phyloP scores from a whole-genome alignment of 345 rosid genomes.

The Dimocarpus longan region DNA sequence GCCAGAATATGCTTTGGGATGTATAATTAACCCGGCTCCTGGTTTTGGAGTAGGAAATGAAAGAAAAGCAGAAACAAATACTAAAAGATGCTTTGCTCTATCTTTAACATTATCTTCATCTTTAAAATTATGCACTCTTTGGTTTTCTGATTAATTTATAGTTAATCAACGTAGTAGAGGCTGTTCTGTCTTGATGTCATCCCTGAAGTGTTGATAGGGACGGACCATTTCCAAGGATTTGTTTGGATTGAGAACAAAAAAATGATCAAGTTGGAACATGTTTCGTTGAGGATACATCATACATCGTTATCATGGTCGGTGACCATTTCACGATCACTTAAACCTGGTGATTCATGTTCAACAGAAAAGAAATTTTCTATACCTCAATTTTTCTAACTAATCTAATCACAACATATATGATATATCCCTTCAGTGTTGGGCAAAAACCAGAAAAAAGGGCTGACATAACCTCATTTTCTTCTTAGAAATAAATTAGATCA shows the following conservation, averaged over 20 bases:
- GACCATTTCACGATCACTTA: not conserved
- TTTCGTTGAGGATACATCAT: not conserved
- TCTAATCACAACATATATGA: too few relatives aligned
- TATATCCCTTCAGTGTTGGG: not conserved
- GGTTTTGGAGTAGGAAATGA: not conserved
- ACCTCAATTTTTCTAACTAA: too few relatives aligned
- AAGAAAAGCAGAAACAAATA: not conserved
- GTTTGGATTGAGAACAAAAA: not conserved
- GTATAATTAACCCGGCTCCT: not conserved
- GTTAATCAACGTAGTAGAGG: not conserved
- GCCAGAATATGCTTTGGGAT: not conserved
- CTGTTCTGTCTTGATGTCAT: not conserved
- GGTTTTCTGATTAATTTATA: not conserved
- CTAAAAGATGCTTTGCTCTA: not conserved
- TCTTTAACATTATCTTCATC: not conserved
- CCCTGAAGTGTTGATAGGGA: not conserved
- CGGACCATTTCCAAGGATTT: conserved; percentile 7
- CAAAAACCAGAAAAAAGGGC: not conserved
- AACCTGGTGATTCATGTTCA: not conserved
- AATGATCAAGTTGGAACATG: conserved; percentile 8
- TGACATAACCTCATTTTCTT: too few relatives aligned
- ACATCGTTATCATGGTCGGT: not conserved
- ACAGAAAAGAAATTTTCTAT: not conserved
- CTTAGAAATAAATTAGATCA: not conserved
- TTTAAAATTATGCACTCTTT: not conserved